Percentiles rank a stretch among this genome's conserved stretches.
Conservation (phyloP, 495 filamentous ascomycete genomes). For the Daldinia caldariorum region DNA sequence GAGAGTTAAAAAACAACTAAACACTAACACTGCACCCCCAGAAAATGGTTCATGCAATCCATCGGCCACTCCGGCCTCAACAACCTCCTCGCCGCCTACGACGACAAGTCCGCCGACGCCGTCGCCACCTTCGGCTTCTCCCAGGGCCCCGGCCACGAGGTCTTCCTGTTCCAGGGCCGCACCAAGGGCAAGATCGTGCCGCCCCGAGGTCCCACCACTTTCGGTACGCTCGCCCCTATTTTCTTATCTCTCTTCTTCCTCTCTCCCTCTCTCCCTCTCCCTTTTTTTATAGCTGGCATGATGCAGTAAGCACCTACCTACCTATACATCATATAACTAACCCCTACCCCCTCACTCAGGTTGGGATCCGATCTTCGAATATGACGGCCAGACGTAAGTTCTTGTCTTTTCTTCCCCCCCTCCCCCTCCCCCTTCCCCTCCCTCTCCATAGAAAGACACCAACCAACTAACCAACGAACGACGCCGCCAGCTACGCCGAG, state of each 20-base stretch:
- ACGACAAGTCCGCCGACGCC: conserved; percentile 89
- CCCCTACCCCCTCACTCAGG: conserved; percentile 56
- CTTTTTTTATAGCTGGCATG: no score
- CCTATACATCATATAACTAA: no score
- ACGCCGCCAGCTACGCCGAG: conserved; percentile 74
- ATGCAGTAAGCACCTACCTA: no score
- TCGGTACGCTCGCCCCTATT: conserved; percentile 67
- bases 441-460: background rate
- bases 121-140: conserved; percentile 97
- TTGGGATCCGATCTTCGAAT: conserved; percentile 98
- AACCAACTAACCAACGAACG: conserved; percentile 26
- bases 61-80: conserved; percentile 87
- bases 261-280: no score
- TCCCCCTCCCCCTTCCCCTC: background rate
- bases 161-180: conserved; percentile 89
- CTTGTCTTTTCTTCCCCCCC: background rate
- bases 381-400: conserved; percentile 84
- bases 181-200: conserved; percentile 82
- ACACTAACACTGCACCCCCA: conserved; percentile 51
- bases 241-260: background rate
- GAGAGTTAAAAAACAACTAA: no score
- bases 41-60: conserved; percentile 90
- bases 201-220: conserved; percentile 75
- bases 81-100: conserved; percentile 88
- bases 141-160: conserved; percentile 82